Conservation (phyloP, 345 rosid genomes). For the Eucalyptus lansdowneana region DNA sequence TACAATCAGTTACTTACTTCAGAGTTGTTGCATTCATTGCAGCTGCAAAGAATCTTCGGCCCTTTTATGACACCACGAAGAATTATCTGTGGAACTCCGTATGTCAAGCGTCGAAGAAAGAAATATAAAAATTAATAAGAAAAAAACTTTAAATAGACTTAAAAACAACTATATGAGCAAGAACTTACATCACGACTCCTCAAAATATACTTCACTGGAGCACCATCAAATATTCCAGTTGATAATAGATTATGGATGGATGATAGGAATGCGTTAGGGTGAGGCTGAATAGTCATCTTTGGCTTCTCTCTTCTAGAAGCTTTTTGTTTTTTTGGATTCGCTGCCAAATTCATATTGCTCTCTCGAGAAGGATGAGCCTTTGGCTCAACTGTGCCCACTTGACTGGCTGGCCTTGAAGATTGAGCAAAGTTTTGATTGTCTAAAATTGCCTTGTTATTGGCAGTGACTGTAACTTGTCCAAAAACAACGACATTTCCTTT, state of each 20-base stretch:
- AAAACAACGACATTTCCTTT: slow-evolving; percentile 11
- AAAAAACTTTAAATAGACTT: neutral
- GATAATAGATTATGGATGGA: slow-evolving; percentile 45
- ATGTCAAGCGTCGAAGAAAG: neutral
- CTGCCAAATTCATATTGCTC: neutral
- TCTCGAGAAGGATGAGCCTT: neutral
- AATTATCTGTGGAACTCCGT: slow-evolving; percentile 13
- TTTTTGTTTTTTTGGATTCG: neutral
- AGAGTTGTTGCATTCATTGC: slow-evolving; percentile 29
- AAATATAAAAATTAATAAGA: neutral
- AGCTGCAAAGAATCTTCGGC: slow-evolving; percentile 34
- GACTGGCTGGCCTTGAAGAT: slow-evolving; percentile 2
- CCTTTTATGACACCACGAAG: slow-evolving; percentile 30
- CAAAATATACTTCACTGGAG: slow-evolving; percentile 45
- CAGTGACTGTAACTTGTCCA: slow-evolving; percentile 8
- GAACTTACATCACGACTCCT: slow-evolving; percentile 43
- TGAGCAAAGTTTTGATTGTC: slow-evolving; percentile 14
- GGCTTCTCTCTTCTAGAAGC: slow-evolving; percentile 7
- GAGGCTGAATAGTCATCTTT: slow-evolving; percentile 7
- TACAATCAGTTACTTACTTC: slow-evolving; percentile 9
- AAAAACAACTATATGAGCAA: neutral
- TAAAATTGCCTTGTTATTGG: slow-evolving; percentile 9
- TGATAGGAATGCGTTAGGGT: slow-evolving; percentile 31
- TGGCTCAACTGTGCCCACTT: neutral
- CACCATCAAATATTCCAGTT: slow-evolving; percentile 55